Conservation (phyloP, 169 alveolate species). For the Eimeria nieschulzi region DNA sequence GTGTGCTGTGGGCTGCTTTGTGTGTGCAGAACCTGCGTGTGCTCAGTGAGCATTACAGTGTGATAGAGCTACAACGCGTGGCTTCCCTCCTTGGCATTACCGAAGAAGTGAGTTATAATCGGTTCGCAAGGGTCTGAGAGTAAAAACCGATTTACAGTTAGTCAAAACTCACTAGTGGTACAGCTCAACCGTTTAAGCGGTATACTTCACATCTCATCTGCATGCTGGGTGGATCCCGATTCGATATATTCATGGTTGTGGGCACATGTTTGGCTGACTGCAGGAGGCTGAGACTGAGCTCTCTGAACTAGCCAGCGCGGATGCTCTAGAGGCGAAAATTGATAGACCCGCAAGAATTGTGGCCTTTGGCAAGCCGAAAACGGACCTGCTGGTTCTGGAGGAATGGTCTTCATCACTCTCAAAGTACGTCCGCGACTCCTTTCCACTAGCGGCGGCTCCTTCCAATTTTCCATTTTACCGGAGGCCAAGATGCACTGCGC, state of each 20-base stretch:
- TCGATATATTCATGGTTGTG: no score
- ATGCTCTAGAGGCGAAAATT: slow-evolving; percentile 62
- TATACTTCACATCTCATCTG: no score
- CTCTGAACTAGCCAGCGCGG: slow-evolving; percentile 63
- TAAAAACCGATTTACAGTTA: no score
- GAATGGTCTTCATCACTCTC: slow-evolving; percentile 44
- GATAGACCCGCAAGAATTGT: slow-evolving; percentile 74
- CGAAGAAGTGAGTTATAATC: slow-evolving; percentile 4
- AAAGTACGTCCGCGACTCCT: not conserved
- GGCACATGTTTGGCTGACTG: not conserved
- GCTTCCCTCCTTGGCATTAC: slow-evolving; percentile 28
- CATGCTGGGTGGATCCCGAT: no score
- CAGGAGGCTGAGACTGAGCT: slow-evolving; percentile 73
- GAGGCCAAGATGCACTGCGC: no score
- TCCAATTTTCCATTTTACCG: no score
- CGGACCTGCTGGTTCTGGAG: slow-evolving; percentile 15
- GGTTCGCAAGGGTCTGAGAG: no score
- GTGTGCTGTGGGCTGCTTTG: not conserved
- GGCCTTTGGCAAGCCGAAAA: slow-evolving; percentile 61
- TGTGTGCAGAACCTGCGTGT: slow-evolving; percentile 26
- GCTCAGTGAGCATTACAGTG: slow-evolving; percentile 19
- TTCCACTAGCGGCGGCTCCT: no score
- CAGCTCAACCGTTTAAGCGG: no score
- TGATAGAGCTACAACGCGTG: slow-evolving; percentile 22
- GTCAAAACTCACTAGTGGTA: no score